Conservation (phyloP, 139 green algal genomes). For the Coelastrella sp. region DNA sequence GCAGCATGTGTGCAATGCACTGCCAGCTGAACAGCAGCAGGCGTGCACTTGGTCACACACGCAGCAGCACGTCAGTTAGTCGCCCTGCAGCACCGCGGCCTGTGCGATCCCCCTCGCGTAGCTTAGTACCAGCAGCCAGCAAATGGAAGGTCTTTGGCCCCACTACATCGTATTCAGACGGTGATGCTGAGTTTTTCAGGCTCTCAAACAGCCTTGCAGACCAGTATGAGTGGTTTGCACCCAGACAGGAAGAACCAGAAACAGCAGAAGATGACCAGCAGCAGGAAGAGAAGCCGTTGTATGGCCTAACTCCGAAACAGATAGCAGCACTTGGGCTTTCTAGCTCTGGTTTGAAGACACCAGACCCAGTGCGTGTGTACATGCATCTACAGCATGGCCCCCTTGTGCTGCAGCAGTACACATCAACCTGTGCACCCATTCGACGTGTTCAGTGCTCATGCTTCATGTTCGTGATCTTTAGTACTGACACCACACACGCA, state of each 20-base stretch:
- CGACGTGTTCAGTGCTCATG: not conserved
- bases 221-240: constrained; percentile 68
- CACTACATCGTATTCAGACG: constrained; percentile 53
- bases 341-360: constrained; percentile 45
- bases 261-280: constrained; percentile 29
- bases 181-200: constrained; percentile 68
- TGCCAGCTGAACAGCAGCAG: constrained; percentile 24
- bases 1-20: constrained; percentile 36
- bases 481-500: too few relatives aligned
- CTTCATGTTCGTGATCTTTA: not conserved
- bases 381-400: too few relatives aligned
- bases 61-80: not conserved
- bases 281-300: constrained; percentile 49
- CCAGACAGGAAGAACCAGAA: constrained; percentile 33
- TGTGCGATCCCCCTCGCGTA: not conserved
- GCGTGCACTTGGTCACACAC: constrained; percentile 6
- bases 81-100: not conserved
- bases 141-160: constrained; percentile 69
- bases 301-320: constrained; percentile 64
- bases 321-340: constrained; percentile 69
- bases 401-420: not conserved
- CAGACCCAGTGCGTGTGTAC: constrained; percentile 58
- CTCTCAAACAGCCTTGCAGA: constrained; percentile 57
- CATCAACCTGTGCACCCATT: not conserved
- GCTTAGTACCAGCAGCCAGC: constrained; percentile 22